These are phyloP conservation scores for Pseudodiploospora longispora DNA, from an alignment of 2,329 filamentous ascomycete species.

Conservation along the genomic window DNA sequence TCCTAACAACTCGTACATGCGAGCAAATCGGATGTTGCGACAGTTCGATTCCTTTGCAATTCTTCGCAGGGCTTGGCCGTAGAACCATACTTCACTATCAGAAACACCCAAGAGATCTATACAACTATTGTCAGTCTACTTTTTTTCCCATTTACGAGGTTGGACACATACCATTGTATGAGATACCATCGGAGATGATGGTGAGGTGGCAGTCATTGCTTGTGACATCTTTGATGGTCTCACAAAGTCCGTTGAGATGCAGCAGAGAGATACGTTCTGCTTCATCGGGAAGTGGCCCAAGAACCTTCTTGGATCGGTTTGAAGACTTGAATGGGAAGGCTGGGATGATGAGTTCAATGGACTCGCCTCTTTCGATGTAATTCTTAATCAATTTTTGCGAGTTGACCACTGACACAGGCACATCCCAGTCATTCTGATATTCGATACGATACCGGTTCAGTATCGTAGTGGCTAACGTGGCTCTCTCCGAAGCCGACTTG, in stretches of 20 bases:
- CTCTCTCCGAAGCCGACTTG: neutral
- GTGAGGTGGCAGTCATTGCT: conserved; percentile 29
- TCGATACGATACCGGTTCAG: conserved; percentile 3
- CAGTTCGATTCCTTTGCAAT: conserved; percentile 25
- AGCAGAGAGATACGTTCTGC: conserved; percentile 33
- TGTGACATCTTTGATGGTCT: conserved; percentile 29
- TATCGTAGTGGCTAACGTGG: neutral
- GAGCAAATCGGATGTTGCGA: conserved; percentile 25
- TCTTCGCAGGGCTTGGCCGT: conserved; percentile 26
- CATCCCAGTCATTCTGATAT: conserved; percentile 3
- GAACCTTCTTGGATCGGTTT: conserved; percentile 21
- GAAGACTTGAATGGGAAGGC: conserved; percentile 16
- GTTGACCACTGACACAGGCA: neutral
- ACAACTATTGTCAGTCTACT: conserved; percentile 5
- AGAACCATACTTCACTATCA: conserved; percentile 32
- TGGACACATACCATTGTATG: conserved; percentile 27
- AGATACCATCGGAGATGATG: conserved; percentile 28
- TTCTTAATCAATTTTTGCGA: neutral
- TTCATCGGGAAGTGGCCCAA: conserved; percentile 30
- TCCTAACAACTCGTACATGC: conserved; percentile 28
- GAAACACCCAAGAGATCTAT: conserved; percentile 30
- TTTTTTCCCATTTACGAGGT: conserved; percentile 5
- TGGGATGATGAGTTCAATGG: conserved; percentile 8
- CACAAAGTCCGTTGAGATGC: conserved; percentile 30
- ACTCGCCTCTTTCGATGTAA: neutral